Evolutionary conservation across 2,329 filamentous ascomycete genomes (phyloP).

Genomic region (Diaporthe sp.): DNA sequence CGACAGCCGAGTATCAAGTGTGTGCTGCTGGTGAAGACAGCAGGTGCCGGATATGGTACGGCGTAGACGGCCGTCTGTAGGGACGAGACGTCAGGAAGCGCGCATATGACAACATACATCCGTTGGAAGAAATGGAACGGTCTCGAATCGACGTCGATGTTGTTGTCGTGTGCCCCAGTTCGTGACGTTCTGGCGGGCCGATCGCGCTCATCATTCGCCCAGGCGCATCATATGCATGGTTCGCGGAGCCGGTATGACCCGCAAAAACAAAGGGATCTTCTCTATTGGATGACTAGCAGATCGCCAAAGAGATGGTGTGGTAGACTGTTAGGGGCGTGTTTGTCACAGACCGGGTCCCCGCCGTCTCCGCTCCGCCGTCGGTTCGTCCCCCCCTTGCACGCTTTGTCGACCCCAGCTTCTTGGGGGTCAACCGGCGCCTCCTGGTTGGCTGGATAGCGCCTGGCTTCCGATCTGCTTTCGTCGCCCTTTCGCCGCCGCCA

Average conservation of each 20-base stretch:
- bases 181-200: slow-evolving; percentile 30
- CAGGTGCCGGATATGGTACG: not conserved
- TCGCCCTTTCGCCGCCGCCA: slow-evolving; percentile 22
- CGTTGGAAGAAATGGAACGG: not conserved
- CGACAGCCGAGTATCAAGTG: not conserved
- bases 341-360: not conserved
- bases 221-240: slow-evolving; percentile 14
- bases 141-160: slow-evolving; percentile 16
- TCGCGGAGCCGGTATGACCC: slow-evolving; percentile 24
- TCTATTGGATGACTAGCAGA: not conserved
- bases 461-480: slow-evolving; percentile 47
- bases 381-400: slow-evolving; percentile 18
- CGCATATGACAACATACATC: slow-evolving; percentile 12
- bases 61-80: not conserved
- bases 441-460: slow-evolving; percentile 39
- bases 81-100: not conserved
- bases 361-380: slow-evolving; percentile 24
- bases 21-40: not conserved
- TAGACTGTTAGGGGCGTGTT: not conserved
- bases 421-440: slow-evolving; percentile 30
- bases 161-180: not conserved
- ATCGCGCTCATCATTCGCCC: slow-evolving; percentile 35
- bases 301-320: too few relatives aligned
- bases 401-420: slow-evolving; percentile 22
- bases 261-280: slow-evolving; percentile 26